These are phyloP conservation scores for Lathyrus sativus DNA, from an alignment of 306 rosid genomes.

Conservation along the genomic window DNA sequence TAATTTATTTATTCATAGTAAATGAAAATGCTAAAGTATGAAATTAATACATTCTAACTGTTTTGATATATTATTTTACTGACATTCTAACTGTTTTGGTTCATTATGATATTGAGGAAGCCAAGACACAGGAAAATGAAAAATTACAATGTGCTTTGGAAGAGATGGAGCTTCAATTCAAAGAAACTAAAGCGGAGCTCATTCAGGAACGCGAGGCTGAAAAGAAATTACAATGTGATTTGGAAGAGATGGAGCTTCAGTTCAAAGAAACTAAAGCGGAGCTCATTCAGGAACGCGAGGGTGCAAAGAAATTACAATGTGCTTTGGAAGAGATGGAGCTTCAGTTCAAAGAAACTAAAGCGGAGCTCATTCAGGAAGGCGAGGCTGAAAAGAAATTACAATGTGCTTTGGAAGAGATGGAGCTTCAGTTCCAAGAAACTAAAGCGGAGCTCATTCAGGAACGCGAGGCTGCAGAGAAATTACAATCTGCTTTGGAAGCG, in stretches of 20 bases:
- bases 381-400: no score
- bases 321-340: conserved; percentile 59
- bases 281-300: no score
- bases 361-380: conserved; percentile 57
- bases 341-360: conserved; percentile 45
- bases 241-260: no score
- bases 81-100: conserved; percentile 37
- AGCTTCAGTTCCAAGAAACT: no score
- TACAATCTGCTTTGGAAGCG: conserved; percentile 68
- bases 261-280: no score
- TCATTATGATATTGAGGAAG: conserved; percentile 63
- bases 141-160: conserved; percentile 67
- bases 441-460: no score
- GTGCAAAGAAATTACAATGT: conserved; percentile 66
- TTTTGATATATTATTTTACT: conserved; percentile 9
- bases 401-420: no score
- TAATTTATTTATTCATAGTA: conserved; percentile 39
- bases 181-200: conserved; percentile 51
- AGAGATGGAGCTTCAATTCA: conserved; percentile 45
- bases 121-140: conserved; percentile 67
- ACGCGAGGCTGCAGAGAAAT: no score
- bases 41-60: background rate
- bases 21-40: conserved; percentile 23
- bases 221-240: no score
- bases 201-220: conserved; percentile 63